Evolutionary conservation across 768 basidiomycete species (phyloP).

Genomic region (Cubamyces lactineus): DNA sequence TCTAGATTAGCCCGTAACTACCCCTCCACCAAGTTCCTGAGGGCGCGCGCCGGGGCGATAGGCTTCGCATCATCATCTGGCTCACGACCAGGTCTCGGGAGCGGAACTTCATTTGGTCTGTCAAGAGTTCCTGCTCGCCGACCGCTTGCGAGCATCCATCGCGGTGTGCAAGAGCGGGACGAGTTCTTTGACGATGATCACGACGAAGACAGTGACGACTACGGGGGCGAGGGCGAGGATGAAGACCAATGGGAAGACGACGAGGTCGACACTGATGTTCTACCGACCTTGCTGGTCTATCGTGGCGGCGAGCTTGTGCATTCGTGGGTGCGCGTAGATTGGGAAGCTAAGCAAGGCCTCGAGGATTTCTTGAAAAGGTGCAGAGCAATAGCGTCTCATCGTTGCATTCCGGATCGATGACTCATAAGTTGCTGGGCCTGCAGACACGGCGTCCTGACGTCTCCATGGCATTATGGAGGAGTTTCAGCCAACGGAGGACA

Average conservation of each 20-base stretch:
- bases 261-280: slow-evolving; percentile 75
- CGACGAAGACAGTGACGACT: slow-evolving; percentile 50
- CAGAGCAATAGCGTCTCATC: slow-evolving; percentile 17
- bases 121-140: slow-evolving; percentile 27
- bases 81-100: slow-evolving; percentile 12
- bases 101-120: slow-evolving; percentile 23
- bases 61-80: slow-evolving; percentile 60
- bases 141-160: slow-evolving; percentile 28
- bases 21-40: slow-evolving; percentile 79
- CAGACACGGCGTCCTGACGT: slow-evolving; percentile 48
- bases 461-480: slow-evolving; percentile 39
- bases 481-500: slow-evolving; percentile 42
- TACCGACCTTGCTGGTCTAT: slow-evolving; percentile 80
- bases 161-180: slow-evolving; percentile 21
- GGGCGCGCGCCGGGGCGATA: slow-evolving; percentile 72
- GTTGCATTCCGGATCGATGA: neutral
- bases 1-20: slow-evolving; percentile 69
- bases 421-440: neutral
- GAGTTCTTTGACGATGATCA: slow-evolving; percentile 38
- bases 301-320: slow-evolving; percentile 82
- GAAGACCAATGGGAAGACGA: slow-evolving; percentile 56
- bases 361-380: slow-evolving; percentile 71
- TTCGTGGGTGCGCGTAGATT: slow-evolving; percentile 87
- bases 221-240: slow-evolving; percentile 38
- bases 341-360: slow-evolving; percentile 73